These are phyloP conservation scores for Colletotrichum abscissum DNA, from an alignment of 2,329 filamentous ascomycete genomes.

Conservation along the genomic window DNA sequence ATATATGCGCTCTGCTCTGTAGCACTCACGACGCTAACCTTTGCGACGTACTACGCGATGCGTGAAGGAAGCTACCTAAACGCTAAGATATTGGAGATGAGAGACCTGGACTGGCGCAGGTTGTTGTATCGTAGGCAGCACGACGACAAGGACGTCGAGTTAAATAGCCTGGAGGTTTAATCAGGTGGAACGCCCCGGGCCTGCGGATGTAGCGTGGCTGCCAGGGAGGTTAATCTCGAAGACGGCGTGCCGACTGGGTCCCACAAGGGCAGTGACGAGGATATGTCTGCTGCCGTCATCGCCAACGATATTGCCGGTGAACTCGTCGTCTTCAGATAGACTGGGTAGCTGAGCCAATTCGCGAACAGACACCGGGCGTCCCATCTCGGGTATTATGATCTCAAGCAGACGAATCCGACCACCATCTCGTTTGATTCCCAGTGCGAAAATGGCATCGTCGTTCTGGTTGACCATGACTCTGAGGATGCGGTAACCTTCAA, in stretches of 20 bases:
- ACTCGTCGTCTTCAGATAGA: neutral
- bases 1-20: neutral
- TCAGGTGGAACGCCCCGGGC: neutral
- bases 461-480: neutral
- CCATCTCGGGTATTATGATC: neutral
- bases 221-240: neutral
- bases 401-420: neutral
- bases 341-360: neutral
- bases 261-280: neutral
- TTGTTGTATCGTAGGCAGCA: neutral
- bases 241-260: neutral
- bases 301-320: neutral
- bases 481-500: neutral
- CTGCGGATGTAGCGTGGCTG: neutral
- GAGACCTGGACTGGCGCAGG: neutral
- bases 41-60: neutral
- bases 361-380: neutral
- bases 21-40: neutral
- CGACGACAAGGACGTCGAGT: neutral
- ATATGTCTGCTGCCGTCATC: neutral
- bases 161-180: neutral
- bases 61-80: neutral
- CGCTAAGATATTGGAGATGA: neutral
- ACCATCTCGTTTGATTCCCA: neutral
- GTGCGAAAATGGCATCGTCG: neutral